These are phyloP conservation scores for Zygnema circumcarinatum DNA, from an alignment of 139 green algal genomes.

Conservation along the genomic window DNA sequence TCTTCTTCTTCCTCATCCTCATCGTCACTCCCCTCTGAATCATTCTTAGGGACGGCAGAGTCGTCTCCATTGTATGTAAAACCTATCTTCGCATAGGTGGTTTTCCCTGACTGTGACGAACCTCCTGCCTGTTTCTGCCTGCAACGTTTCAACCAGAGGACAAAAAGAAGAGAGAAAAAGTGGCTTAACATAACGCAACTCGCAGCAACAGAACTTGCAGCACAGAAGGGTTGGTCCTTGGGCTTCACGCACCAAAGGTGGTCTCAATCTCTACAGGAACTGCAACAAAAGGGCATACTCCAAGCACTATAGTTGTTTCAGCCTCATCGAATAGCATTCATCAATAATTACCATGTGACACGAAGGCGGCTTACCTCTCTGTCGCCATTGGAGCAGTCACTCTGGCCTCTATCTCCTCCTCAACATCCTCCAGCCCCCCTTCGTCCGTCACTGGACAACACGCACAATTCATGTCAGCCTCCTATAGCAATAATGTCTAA, in stretches of 20 bases:
- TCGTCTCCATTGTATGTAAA: slow-evolving; percentile 36
- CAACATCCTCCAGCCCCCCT: slow-evolving; percentile 51
- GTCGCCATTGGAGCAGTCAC: neutral
- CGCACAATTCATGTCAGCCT: slow-evolving; percentile 12
- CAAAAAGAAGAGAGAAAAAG: neutral
- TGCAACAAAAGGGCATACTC: too few species aligned
- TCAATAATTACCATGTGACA: too few species aligned
- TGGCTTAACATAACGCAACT: too few species aligned
- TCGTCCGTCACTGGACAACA: slow-evolving; percentile 55
- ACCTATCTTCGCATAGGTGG: slow-evolving; percentile 39
- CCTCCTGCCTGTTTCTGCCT: slow-evolving; percentile 8
- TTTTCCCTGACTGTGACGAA: slow-evolving; percentile 20
- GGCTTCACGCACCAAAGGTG: too few species aligned
- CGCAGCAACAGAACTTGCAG: too few species aligned
- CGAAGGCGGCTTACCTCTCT: neutral
- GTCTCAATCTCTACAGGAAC: too few species aligned
- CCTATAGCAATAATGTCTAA: too few species aligned
- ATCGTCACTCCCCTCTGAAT: slow-evolving; percentile 32
- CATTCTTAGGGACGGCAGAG: neutral
- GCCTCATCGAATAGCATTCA: too few species aligned
- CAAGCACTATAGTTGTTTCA: too few species aligned
- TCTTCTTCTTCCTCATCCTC: slow-evolving; percentile 52
- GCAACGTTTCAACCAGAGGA: neutral
- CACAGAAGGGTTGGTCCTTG: too few species aligned
- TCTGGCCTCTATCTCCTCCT: slow-evolving; percentile 34